A percentile compares a stretch with the other conserved stretches of the same genome.
phyloP scores from a whole-genome alignment of 306 rosid genomes.

The Hylodesmum podocarpum region DNA sequence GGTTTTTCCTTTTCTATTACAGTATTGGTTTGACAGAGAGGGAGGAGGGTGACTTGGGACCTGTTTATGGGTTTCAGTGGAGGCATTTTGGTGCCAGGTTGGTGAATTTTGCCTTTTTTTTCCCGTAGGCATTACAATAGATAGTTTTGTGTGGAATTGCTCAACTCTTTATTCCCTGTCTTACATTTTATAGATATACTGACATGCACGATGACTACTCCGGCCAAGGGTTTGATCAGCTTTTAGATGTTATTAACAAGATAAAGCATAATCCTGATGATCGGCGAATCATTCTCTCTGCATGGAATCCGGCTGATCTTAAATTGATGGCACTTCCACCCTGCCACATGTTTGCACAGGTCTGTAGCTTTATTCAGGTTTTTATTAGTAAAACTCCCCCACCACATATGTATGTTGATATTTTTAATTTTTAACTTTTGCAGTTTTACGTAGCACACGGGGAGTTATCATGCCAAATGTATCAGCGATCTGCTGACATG shows the following conservation, averaged over 20 bases:
- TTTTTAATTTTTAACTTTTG: conserved; percentile 21
- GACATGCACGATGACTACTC: conserved; percentile 87
- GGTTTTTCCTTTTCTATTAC: conserved; percentile 28
- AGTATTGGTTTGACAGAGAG: conserved; percentile 86
- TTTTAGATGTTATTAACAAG: conserved; percentile 80
- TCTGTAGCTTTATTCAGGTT: conserved; percentile 34
- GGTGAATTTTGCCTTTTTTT: conserved; percentile 29
- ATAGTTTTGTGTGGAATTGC: not conserved
- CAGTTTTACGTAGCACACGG: conserved; percentile 91
- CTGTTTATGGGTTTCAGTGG: conserved; percentile 97
- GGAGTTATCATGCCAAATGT: conserved; percentile 96
- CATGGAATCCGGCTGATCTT: conserved; percentile 96
- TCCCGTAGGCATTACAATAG: not conserved
- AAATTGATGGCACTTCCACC: conserved; percentile 96
- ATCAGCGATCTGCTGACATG: conserved; percentile 96
- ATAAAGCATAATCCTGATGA: conserved; percentile 82
- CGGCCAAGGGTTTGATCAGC: conserved; percentile 93
- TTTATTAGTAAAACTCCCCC: not conserved
- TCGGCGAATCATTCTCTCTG: conserved; percentile 80
- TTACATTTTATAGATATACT: conserved; percentile 61
- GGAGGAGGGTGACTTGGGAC: conserved; percentile 98
- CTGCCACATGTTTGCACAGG: conserved; percentile 98
- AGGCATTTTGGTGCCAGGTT: conserved; percentile 96
- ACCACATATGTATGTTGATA: not conserved
- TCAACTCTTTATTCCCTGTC: not conserved